phyloP scores from a whole-genome alignment of 257 asterid species.

The Capsicum baccatum region DNA sequence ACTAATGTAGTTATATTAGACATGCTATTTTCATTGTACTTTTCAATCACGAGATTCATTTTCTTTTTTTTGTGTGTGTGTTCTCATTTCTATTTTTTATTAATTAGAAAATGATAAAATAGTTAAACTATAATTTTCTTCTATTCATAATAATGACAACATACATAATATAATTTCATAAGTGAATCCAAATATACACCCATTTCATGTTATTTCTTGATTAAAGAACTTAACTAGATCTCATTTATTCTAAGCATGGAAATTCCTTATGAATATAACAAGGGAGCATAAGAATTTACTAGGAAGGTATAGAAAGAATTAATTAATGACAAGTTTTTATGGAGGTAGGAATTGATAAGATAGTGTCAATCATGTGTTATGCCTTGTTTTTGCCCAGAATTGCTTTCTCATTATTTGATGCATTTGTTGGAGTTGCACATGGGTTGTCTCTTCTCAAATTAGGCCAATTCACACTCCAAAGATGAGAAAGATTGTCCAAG shows the following conservation, averaged over 20 bases:
- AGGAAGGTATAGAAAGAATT: conserved; percentile 26
- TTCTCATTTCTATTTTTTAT: neutral
- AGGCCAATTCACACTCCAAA: too few species aligned
- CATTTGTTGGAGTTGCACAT: too few species aligned
- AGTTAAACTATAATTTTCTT: too few species aligned
- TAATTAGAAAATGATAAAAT: too few species aligned
- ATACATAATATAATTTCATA: too few species aligned
- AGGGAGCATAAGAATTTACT: conserved; percentile 19
- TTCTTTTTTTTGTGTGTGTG: too few species aligned
- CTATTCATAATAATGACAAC: too few species aligned
- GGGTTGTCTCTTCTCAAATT: too few species aligned
- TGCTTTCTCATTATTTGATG: conserved; percentile 36
- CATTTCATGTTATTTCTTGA: neutral
- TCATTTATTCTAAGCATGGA: neutral
- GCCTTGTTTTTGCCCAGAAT: conserved; percentile 33
- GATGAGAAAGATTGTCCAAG: too few species aligned
- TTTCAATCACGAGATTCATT: neutral
- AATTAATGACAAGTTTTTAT: neutral
- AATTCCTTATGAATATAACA: neutral
- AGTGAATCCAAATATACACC: too few species aligned
- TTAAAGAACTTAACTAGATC: neutral
- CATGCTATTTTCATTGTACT: too few species aligned
- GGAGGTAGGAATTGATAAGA: neutral
- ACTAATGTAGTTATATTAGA: too few species aligned
- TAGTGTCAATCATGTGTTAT: conserved; percentile 39